Base-by-base conservation (phyloP, 2,329 filamentous ascomycete genomes). In the Ophiocordyceps unilateralis region DNA sequence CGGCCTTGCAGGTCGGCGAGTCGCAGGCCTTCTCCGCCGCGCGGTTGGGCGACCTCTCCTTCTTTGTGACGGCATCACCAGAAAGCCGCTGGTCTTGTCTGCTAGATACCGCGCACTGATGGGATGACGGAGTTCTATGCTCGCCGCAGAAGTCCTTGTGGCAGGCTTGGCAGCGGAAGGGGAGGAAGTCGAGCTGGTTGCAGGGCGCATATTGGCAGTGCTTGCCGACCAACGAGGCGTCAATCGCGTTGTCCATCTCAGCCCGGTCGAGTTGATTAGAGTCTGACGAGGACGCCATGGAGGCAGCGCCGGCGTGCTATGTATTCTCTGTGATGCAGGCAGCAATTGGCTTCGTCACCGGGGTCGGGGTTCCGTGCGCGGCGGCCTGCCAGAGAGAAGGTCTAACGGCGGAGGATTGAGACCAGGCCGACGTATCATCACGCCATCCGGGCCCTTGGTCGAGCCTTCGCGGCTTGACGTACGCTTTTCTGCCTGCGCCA, bases 131-230 rank as follows among this genome's bases (percentile, higher is more conserved):
- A 54, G 78, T 81, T 44, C 89, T 83, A 69, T 98, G 91, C 58
- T 96, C 89, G 50, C 93, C 81, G 60, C 93, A 98, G 67, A 79
- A 98, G 15, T 82, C 89, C 45, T 76, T 74, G 49, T 60, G 74
- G 65, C 91, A 98, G 51, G 83, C 91, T 58, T 93, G 84, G 66
- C 91, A 98, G 56, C 78, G 74, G 62, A 96, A 96, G 4, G 91
- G 91, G 5, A 98, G 76, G 61, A 98, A 96, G 64, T 96, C 91
- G 47, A 96, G 83, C 58, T 91, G 83, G 58, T 88, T 82, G 70
- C 91, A 98, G 69, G 86, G 93, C 50, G 81, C 69, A 63, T 83
- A 81, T 61, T 95, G 78, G 72, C 91, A 98, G 68, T 95, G 88
- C 48, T 76, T 76, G 61, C 91, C 91, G 52, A 96, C 81, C 21